Evolutionary conservation across 1,284 basidiomycete genomes (phyloP), one percentile per base, ranked within the genome.

Genomic region (Apiotrichum brassicae): DNA sequence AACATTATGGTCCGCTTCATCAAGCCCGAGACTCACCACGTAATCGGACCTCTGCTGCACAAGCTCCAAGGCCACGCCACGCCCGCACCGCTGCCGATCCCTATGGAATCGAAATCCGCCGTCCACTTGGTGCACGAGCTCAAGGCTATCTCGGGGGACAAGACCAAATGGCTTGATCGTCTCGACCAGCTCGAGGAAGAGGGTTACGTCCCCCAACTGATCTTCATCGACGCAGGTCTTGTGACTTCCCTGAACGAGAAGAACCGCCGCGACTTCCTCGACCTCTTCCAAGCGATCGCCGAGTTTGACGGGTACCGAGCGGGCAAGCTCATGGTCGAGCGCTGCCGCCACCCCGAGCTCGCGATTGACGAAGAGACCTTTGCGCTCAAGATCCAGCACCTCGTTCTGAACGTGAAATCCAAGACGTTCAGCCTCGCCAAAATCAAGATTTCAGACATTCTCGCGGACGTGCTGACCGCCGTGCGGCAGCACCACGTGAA

Each of bases 1-100:
- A 97, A 97, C 71, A 94, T 97, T 72, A 91, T 97, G 86, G 84
- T 97, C 75, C 94, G 93, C 69, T 95, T 97, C 73, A 85, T 84
- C 68, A 86, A 86, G 66, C 87, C 87, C 0, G 78, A 81, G 8
- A 79, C 82, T 1, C 83, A 82, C 2, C 73, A 77, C 43, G 77
- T 79, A 54, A 72, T 88, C 41, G 50, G 51, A 4, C 60, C 56
- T 3, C 47, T 72, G 37, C 51, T 75, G 48, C 59, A 69, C 34
- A 65, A 64, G 57, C 65, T 72, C 4, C 24, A 35, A 34, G 30
- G 22, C n/a, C 14, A 32, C 2, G 8, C 7, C 4, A 64, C 66
- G 64, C 66, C 73, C 46, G 22, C 56, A 37, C 18, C 33, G 54
- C 32, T 57, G 24, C 52, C 39, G 22, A 53, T 63, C 50, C 57